Conservation (phyloP, 441 rosid genomes). For the Omphalea diandra region DNA sequence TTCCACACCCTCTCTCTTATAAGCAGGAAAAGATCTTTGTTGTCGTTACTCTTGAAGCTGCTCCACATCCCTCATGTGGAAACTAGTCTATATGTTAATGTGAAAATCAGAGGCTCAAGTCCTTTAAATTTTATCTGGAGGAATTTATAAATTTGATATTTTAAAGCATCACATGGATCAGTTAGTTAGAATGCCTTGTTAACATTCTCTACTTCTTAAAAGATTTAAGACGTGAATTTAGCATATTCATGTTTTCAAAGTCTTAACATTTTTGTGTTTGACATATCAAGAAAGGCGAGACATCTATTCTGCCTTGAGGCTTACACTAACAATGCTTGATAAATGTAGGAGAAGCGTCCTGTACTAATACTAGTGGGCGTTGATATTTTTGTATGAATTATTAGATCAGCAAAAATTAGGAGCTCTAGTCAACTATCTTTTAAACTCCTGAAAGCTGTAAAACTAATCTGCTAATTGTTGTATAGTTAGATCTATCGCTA, state of each 20-base stretch:
- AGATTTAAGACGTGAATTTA: not conserved
- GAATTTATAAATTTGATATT: slow-evolving; percentile 1
- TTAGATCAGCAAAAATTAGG: not conserved
- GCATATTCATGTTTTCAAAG: not conserved
- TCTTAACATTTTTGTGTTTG: not conserved
- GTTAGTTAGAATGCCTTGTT: not conserved
- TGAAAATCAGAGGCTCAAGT: not conserved
- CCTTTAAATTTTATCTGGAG: not conserved
- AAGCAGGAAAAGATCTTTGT: not conserved
- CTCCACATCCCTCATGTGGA: not conserved
- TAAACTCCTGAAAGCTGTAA: not conserved
- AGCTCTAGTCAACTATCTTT: not conserved
- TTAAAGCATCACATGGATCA: not conserved
- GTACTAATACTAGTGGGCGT: not conserved
- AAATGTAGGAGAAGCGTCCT: not conserved
- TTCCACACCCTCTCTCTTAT: not conserved
- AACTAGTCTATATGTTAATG: not conserved
- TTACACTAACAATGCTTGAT: not conserved
- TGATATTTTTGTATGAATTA: not conserved
- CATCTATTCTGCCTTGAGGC: not conserved
- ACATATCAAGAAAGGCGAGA: not conserved
- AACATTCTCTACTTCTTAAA: not conserved
- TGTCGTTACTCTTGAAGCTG: not conserved
- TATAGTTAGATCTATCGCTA: not conserved
- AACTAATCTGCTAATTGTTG: not conserved